Evolutionary conservation across 257 asterid species (phyloP).

Genomic region (Salvia miltiorrhiza): DNA sequence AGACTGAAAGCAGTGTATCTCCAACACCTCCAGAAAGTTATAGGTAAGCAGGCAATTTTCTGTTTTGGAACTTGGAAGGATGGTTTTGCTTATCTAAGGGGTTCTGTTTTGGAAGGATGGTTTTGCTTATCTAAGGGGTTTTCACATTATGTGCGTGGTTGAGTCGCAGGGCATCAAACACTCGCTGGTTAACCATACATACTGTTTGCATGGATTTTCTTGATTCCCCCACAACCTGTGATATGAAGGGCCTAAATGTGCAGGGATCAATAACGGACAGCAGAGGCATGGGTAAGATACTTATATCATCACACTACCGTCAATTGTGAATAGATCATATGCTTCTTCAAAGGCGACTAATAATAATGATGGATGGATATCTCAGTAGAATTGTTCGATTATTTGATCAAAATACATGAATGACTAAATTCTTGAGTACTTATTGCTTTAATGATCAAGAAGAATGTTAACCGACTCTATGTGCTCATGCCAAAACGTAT

Average conservation of each 20-base stretch:
- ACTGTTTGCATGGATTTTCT: conserved; percentile 57
- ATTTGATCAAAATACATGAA: background rate
- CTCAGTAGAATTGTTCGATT: background rate
- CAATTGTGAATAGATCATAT: background rate
- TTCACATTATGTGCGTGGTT: conserved; percentile 17
- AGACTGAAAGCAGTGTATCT: conserved; percentile 36
- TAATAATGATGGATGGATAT: background rate
- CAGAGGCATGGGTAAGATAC: conserved; percentile 29
- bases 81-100: background rate
- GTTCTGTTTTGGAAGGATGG: background rate
- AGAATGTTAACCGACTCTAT: too few relatives aligned
- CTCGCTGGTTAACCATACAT: conserved; percentile 60
- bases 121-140: background rate
- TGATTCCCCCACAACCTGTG: conserved; percentile 43
- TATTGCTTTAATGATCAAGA: too few relatives aligned
- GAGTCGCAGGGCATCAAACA: conserved; percentile 35
- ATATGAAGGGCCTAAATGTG: conserved; percentile 36
- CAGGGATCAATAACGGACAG: conserved; percentile 20
- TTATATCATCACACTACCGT: background rate
- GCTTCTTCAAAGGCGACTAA: background rate
- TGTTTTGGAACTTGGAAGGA: background rate
- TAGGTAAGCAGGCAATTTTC: conserved; percentile 27
- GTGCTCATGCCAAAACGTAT: too few relatives aligned
- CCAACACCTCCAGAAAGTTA: conserved; percentile 29
- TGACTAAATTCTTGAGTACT: background rate